Percentiles rank a stretch among this genome's conserved stretches.
Conservation (phyloP, 2,329 filamentous ascomycete genomes). For the Lasiodiplodia sp. region DNA sequence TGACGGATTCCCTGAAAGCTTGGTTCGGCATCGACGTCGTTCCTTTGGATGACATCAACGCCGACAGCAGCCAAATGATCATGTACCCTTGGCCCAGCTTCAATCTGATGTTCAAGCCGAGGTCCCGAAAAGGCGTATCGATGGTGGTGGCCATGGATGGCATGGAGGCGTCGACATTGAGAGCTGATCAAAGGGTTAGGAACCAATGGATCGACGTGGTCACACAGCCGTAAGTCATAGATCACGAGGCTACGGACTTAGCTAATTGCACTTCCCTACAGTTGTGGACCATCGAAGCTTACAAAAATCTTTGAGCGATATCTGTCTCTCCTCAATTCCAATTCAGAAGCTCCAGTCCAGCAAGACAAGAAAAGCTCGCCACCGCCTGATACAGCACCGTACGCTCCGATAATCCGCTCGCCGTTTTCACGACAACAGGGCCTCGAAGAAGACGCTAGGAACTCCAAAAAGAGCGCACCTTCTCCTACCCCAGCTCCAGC, state of each 20-base stretch:
- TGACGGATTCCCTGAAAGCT: neutral
- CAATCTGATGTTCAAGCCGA: neutral
- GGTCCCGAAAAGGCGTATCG: neutral
- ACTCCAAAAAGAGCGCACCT: neutral
- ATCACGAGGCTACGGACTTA: too few species aligned
- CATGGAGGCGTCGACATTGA: conserved; percentile 4
- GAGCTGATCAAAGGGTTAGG: neutral
- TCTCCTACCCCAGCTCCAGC: neutral
- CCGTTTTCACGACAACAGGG: neutral
- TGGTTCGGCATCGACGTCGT: neutral
- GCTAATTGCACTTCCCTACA: neutral
- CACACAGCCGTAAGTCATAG: conserved; percentile 38
- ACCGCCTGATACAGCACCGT: neutral
- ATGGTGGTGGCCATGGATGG: conserved; percentile 11
- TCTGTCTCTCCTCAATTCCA: neutral
- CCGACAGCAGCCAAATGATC: neutral
- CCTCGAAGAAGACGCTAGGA: neutral
- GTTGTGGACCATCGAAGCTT: conserved; percentile 47
- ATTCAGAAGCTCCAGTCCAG: neutral
- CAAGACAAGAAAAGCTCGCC: neutral
- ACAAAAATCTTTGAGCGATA: conserved; percentile 39
- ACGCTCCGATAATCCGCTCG: neutral
- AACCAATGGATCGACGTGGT: conserved; percentile 45
- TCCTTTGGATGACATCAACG: neutral
- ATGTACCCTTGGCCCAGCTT: conserved; percentile 5